Evolutionary conservation across 2,329 filamentous ascomycete genomes (phyloP).

Genomic region (Arthroderma sp.): DNA sequence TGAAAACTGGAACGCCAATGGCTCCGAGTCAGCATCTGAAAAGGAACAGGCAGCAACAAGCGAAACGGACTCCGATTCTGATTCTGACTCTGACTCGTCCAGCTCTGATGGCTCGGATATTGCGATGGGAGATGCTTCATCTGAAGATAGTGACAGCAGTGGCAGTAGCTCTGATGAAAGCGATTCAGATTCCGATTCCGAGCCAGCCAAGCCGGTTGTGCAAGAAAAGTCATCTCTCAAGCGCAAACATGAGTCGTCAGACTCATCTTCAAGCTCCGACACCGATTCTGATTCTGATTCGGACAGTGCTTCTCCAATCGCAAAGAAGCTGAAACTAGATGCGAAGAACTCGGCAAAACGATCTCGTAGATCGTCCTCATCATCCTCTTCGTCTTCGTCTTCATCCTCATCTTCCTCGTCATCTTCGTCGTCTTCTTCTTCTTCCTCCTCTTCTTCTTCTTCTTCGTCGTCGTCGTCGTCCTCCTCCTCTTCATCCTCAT

Average conservation of each 20-base stretch:
- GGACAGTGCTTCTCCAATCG: conserved; percentile 28
- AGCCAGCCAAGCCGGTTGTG: conserved; percentile 32
- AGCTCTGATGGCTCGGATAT: conserved; percentile 26
- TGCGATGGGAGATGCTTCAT: no score
- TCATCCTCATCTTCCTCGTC: no score
- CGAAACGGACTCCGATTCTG: conserved; percentile 6
- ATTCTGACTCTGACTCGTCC: conserved; percentile 7
- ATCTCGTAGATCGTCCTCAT: conserved; percentile 18
- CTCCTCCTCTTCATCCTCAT: conserved; percentile 14
- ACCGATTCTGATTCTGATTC: conserved; percentile 21
- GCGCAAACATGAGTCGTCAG: conserved; percentile 43
- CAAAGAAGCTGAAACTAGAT: conserved; percentile 41
- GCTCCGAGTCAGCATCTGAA: neutral
- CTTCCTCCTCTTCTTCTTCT: conserved; percentile 19
- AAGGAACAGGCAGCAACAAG: neutral
- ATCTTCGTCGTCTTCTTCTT: conserved; percentile 7
- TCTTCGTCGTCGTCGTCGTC: conserved; percentile 19
- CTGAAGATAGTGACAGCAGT: no score
- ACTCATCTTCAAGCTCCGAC: conserved; percentile 23
- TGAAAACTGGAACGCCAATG: conserved; percentile 16
- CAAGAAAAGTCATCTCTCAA: conserved; percentile 30
- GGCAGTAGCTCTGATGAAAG: conserved; percentile 4
- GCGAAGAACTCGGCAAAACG: conserved; percentile 22
- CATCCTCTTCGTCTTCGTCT: conserved; percentile 19
- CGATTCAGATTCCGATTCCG: conserved; percentile 29